phyloP scores from a whole-genome alignment of 1,139 yeast species.

The Blastobotrys aristatus region DNA sequence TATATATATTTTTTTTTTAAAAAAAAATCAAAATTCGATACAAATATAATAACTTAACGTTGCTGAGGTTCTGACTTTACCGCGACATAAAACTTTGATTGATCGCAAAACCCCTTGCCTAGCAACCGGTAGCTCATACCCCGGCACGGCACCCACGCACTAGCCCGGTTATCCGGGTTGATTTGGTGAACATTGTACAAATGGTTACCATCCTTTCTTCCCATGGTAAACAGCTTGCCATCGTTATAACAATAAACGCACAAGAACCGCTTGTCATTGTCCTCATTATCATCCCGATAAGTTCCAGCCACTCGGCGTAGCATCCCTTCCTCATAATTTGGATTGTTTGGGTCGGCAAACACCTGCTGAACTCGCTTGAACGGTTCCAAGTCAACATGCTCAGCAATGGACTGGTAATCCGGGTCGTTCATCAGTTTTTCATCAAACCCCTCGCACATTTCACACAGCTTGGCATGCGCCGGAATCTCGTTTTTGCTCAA shows the following conservation, averaged over 20 bases:
- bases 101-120: conserved; percentile 14
- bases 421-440: conserved; percentile 7
- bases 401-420: conserved; percentile 10
- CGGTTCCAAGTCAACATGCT: conserved; percentile 9
- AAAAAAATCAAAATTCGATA: background rate
- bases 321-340: conserved; percentile 12
- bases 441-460: conserved; percentile 13
- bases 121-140: conserved; percentile 14
- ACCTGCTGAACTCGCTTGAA: conserved; percentile 10
- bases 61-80: conserved; percentile 7
- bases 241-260: conserved; percentile 12
- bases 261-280: conserved; percentile 13
- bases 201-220: conserved; percentile 13
- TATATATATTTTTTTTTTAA: background rate
- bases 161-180: conserved; percentile 12
- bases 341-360: conserved; percentile 1
- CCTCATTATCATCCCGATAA: conserved; percentile 14
- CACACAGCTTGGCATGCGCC: conserved; percentile 13
- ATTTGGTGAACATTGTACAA: conserved; percentile 11
- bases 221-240: conserved; percentile 13
- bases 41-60: background rate
- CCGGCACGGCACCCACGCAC: conserved; percentile 14
- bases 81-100: conserved; percentile 13
- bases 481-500: conserved; percentile 12
- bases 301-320: conserved; percentile 13